Conservation (phyloP, 805 yeast species). For the Starmerella gropengiesseri region DNA sequence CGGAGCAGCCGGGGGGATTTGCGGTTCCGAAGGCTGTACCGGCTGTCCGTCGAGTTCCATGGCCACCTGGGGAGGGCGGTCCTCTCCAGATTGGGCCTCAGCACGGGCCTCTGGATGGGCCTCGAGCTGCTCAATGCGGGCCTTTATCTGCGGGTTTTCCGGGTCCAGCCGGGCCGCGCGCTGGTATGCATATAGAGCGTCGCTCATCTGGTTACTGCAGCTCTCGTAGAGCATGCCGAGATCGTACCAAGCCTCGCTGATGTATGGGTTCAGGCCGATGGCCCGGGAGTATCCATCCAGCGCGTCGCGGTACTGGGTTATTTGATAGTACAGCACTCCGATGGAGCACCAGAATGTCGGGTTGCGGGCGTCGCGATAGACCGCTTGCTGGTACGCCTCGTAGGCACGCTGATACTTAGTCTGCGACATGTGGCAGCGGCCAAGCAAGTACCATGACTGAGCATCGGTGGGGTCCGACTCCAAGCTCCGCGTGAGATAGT, state of each 20-base stretch:
- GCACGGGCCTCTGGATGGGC: conserved; percentile 40
- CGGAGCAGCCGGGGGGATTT: conserved; percentile 21
- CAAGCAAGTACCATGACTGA: conserved; percentile 93
- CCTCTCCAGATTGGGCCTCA: background rate
- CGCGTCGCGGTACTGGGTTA: conserved; percentile 92
- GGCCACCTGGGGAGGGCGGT: conserved; percentile 33
- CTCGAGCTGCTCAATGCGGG: conserved; percentile 71
- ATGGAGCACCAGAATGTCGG: conserved; percentile 97
- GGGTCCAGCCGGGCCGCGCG: conserved; percentile 96
- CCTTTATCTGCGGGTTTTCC: conserved; percentile 84
- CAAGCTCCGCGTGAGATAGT: conserved; percentile 71
- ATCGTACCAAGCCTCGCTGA: conserved; percentile 97
- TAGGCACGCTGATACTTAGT: conserved; percentile 93
- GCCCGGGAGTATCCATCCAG: conserved; percentile 96
- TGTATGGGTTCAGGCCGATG: conserved; percentile 86
- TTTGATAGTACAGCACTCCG: conserved; percentile 93
- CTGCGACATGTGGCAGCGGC: conserved; percentile 93
- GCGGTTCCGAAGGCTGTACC: conserved; percentile 21
- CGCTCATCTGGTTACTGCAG: conserved; percentile 88
- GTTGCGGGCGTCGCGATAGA: conserved; percentile 88
- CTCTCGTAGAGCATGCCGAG: conserved; percentile 94
- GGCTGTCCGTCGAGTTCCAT: conserved; percentile 11
- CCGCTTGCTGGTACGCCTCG: conserved; percentile 98
- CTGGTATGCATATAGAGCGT: conserved; percentile 92
- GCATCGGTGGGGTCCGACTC: conserved; percentile 88